Base-by-base conservation (phyloP, 1,284 basidiomycete species). In the Mycena citricolor region DNA sequence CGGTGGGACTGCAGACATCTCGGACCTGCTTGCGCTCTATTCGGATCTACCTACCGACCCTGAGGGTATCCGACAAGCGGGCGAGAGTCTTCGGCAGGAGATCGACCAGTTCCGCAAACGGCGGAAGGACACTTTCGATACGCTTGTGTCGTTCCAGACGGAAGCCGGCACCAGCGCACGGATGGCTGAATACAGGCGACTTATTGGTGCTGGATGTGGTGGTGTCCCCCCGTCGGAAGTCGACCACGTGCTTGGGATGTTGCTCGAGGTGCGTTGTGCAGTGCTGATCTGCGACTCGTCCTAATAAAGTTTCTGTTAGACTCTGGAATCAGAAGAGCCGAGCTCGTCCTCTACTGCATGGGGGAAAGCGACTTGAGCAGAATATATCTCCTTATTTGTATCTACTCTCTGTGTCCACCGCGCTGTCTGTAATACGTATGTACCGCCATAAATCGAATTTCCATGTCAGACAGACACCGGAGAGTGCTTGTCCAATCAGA, bases 161-260 rank as follows among this genome's bases (percentile, higher is more conserved):
- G 90, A 93, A 66, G 83, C 89, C 11, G 93, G 93, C 5, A 95
- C 92, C 1, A 83, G 86, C 22, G 90, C 89, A 17, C 77, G 84
- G 50, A 93, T 97, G 80, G 76, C 80, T 2, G 87, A 94, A 54
- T 97, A 97, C 62, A 74, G 92, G 53, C 74, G 84, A 50, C 66
- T 97, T 42, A 91, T 97, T 57, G 85, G 86, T 14, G 82, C 90
- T 10, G 91, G 90, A 0, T 93, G 90, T 64, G 89, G 90, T n/a
- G 90, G 90, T 0, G 77, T 94, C n/a, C 77, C 84, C 1, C 76
- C 84, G 2, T 74, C 81, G 21, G 91, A 95, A 54, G 86, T 97
- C 23, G 93, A 97, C 57, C 78, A 79, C 49, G 83, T 92, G 5
- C 73, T 95, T 46, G 82, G 80, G 31, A 86, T 89, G 75, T 68